These are phyloP conservation scores for Leccinum uliginosum DNA, from an alignment of 768 basidiomycete genomes.

Conservation along the genomic window DNA sequence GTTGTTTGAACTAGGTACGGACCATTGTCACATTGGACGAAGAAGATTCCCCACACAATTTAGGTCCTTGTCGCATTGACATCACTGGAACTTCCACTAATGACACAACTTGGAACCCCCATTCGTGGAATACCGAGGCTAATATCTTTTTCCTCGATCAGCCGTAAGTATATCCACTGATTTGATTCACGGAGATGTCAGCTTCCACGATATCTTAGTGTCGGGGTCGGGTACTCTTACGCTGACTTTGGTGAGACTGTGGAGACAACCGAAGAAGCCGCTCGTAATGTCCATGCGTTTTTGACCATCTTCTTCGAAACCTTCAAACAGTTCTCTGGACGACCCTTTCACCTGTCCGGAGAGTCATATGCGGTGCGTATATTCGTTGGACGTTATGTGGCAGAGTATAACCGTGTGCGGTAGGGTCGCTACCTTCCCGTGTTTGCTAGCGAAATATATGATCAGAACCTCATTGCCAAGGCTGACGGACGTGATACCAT, in stretches of 20 bases:
- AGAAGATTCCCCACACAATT: conserved; percentile 6
- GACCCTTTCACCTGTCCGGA: conserved; percentile 68
- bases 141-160: conserved; percentile 75
- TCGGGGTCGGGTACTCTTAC: conserved; percentile 70
- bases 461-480: conserved; percentile 57
- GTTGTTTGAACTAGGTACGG: conserved; percentile 53
- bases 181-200: neutral
- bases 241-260: conserved; percentile 65
- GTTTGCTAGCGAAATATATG: conserved; percentile 73
- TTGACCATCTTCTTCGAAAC: conserved; percentile 76
- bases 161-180: conserved; percentile 31
- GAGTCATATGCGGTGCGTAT: conserved; percentile 64
- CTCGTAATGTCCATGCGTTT: conserved; percentile 71
- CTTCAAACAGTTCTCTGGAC: conserved; percentile 65
- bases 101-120: conserved; percentile 59
- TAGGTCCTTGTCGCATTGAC: conserved; percentile 60
- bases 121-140: conserved; percentile 61
- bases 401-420: neutral
- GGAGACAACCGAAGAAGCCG: conserved; percentile 77
- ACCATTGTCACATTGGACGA: neutral
- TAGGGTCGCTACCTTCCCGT: conserved; percentile 70
- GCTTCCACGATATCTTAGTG: conserved; percentile 31
- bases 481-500: conserved; percentile 48
- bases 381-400: neutral
- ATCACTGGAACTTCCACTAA: conserved; percentile 51